These are phyloP conservation scores for Moesziomyces sp. DNA, from an alignment of 1,284 basidiomycete species.

Conservation along the genomic window DNA sequence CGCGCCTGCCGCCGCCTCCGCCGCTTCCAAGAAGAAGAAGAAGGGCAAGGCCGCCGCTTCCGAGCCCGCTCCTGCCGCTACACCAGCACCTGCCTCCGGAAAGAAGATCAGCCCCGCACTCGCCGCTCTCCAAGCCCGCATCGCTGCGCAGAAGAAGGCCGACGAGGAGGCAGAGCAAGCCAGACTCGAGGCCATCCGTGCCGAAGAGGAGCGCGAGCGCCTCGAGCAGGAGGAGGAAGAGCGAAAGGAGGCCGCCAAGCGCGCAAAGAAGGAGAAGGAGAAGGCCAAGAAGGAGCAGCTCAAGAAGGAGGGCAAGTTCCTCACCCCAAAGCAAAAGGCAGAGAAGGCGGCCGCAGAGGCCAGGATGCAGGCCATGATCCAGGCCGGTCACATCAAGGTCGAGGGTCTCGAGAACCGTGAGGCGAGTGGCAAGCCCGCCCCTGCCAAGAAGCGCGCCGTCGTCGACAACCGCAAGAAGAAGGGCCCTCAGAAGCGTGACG, in stretches of 20 bases:
- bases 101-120: slow-evolving; percentile 64
- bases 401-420: slow-evolving; percentile 78
- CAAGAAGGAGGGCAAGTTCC: slow-evolving; percentile 66
- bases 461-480: slow-evolving; percentile 87
- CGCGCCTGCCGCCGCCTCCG: slow-evolving; percentile 15
- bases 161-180: slow-evolving; percentile 63
- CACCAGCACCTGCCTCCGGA: slow-evolving; percentile 40
- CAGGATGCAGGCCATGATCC: slow-evolving; percentile 87
- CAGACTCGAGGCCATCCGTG: slow-evolving; percentile 57
- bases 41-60: slow-evolving; percentile 52
- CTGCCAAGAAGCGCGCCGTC: slow-evolving; percentile 73
- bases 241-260: slow-evolving; percentile 63
- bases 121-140: slow-evolving; percentile 63
- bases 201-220: slow-evolving; percentile 64
- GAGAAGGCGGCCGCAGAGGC: slow-evolving; percentile 91
- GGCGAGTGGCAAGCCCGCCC: slow-evolving; percentile 62
- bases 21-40: slow-evolving; percentile 61
- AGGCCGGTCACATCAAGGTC: slow-evolving; percentile 83
- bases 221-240: slow-evolving; percentile 64
- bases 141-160: slow-evolving; percentile 66
- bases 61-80: slow-evolving; percentile 40
- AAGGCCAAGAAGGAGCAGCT: slow-evolving; percentile 65
- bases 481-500: slow-evolving; percentile 71
- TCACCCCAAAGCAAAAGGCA: slow-evolving; percentile 84
- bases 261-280: slow-evolving; percentile 65